Evolutionary conservation across 495 filamentous ascomycete genomes (phyloP).

Genomic region (Parathielavia appendiculata): DNA sequence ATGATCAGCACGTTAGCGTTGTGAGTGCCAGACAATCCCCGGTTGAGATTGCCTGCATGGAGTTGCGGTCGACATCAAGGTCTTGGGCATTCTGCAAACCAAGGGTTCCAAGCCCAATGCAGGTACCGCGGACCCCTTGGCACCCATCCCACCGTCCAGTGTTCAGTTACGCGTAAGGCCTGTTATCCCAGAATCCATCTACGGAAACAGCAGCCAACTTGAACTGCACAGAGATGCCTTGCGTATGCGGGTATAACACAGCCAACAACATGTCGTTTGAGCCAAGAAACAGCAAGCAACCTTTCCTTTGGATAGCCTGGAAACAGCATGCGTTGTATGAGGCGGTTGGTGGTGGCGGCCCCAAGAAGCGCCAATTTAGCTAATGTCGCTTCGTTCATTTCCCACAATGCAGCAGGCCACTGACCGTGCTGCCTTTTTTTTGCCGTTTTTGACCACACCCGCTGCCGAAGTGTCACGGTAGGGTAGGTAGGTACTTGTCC

Average conservation of each 20-base stretch:
- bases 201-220: too few relatives aligned
- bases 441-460: conserved; percentile 22
- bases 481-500: background rate
- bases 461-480: conserved; percentile 12
- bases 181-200: too few relatives aligned
- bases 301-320: background rate
- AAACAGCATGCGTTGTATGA: background rate
- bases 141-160: too few relatives aligned
- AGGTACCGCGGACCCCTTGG: too few relatives aligned
- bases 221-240: too few relatives aligned
- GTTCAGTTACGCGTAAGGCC: too few relatives aligned
- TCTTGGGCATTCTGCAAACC: background rate
- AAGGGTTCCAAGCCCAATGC: background rate
- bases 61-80: background rate
- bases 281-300: too few relatives aligned
- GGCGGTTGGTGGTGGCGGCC: conserved; percentile 12
- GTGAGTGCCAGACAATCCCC: background rate
- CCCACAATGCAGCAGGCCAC: conserved; percentile 23
- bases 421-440: conserved; percentile 21
- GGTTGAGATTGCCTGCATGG: conserved; percentile 7
- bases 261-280: too few relatives aligned
- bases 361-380: conserved; percentile 17
- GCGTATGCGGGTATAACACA: too few relatives aligned
- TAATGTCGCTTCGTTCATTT: conserved; percentile 43
- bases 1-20: conserved; percentile 10